Base-by-base conservation (phyloP, 768 basidiomycete genomes). In the Suillus spraguei region DNA sequence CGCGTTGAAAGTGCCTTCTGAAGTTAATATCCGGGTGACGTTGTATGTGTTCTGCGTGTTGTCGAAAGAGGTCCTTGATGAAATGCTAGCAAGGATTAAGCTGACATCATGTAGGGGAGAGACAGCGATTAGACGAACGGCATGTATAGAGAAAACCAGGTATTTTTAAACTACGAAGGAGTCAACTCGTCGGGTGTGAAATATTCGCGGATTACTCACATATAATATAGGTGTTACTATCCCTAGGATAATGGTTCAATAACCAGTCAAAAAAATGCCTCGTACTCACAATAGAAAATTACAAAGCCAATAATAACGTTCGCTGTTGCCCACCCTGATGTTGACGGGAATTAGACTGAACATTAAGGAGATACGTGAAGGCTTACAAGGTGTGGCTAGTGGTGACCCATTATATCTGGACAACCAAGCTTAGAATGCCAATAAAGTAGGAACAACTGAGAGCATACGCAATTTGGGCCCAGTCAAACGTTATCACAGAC, bases 401-500 rank as follows among this genome's bases (percentile, higher is more conserved):
- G 92, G 92, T 2, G 74, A 75, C 7, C 74, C 75, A 39, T 65
- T 71, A 46, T 71, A 74, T 55, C 74, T 74, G 22, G 62, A 6
- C 24, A 61, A 42, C 10, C 22, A 38, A 35, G 11, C 42, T 64
- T 47, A 61, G 52, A 59, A 5, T 14, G 3, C 17, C 20, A 39
- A 59, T 36, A 33, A 62, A 17, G 32, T 10, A 24, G 13, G 59
- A 50, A 16, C 64, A 61, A 32, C 69, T 66, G 59, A 70, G 69
- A 32, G 72, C 74, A 55, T 41, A 76, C 70, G 75, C 74, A 63
- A 89, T 86, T 74, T 91, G 88, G 20, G 85, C 80, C 92, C 92
- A 94, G 70, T 94, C 92, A 71, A 94, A 91, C 49, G 90, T 91
- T 64, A 92, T 70, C 58, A 91, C 69, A 59, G 87, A 87, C 88